phyloP scores from a whole-genome alignment of 305 asterid species.

The Fraxinus albicans region DNA sequence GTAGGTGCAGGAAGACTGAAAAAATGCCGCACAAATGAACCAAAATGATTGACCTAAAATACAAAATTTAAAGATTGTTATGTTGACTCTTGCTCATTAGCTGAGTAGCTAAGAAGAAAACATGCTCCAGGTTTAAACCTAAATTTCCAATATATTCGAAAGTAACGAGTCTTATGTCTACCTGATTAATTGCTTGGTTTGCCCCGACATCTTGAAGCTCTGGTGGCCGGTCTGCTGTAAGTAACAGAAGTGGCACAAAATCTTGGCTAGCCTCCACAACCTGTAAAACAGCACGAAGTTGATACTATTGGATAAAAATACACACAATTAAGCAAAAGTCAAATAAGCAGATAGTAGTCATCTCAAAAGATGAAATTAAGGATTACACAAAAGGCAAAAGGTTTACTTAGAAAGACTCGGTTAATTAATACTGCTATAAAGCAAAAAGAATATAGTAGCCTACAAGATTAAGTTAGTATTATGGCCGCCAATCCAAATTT shows the following conservation, averaged over 20 bases:
- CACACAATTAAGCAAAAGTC: neutral
- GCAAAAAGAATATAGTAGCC: constrained; percentile 1
- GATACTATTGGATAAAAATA: constrained; percentile 3
- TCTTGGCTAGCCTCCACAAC: constrained; percentile 98
- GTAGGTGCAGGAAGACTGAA: constrained; percentile 77
- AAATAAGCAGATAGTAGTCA: neutral
- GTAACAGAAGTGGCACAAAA: constrained; percentile 81
- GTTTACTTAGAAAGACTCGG: neutral
- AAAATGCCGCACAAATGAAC: constrained; percentile 75
- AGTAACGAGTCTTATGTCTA: constrained; percentile 13
- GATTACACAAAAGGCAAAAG: neutral
- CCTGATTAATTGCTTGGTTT: constrained; percentile 99
- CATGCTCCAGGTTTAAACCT: neutral
- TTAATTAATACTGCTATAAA: constrained; percentile 11
- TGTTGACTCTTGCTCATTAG: neutral
- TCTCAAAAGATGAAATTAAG: constrained; percentile 3
- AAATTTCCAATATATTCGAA: constrained; percentile 4
- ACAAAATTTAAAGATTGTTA: constrained; percentile 12
- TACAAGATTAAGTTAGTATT: neutral
- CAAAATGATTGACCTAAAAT: constrained; percentile 77
- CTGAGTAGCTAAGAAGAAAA: neutral
- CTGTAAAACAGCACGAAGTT: constrained; percentile 38
- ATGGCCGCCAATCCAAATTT: neutral
- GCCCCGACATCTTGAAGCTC: constrained; percentile 95
- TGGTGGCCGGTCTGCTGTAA: constrained; percentile 98